Evolutionary conservation across 176 grass and related monocot species (phyloP).

Genomic region (Tuctoria greenei): DNA sequence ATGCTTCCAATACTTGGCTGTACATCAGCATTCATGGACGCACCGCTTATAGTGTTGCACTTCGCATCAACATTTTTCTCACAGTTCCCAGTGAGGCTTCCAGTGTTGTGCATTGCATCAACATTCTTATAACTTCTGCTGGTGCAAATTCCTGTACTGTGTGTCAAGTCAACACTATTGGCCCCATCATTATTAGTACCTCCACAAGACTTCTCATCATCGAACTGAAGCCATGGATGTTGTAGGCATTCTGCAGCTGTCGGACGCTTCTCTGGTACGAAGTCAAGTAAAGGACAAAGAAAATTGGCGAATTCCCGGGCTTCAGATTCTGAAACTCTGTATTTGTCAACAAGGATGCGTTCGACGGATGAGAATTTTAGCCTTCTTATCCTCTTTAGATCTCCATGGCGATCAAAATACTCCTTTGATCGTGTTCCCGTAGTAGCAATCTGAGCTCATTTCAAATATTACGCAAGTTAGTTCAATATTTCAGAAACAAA

Average conservation of each 20-base stretch:
- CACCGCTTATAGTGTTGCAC: constrained; percentile 6
- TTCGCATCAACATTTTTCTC: constrained; percentile 35
- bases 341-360: constrained; percentile 73
- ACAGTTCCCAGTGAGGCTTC: constrained; percentile 24
- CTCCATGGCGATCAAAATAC: constrained; percentile 93
- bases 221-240: constrained; percentile 73
- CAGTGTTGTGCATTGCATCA: constrained; percentile 18
- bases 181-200: constrained; percentile 12
- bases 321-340: constrained; percentile 66
- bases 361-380: constrained; percentile 76
- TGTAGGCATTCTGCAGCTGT: constrained; percentile 73
- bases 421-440: constrained; percentile 78
- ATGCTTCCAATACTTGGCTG: constrained; percentile 13
- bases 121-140: constrained; percentile 36
- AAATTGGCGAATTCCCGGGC: constrained; percentile 65
- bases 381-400: constrained; percentile 88
- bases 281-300: constrained; percentile 75
- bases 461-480: constrained; percentile 19
- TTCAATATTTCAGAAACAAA: constrained; percentile 20
- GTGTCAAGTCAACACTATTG: constrained; percentile 6
- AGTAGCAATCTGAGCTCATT: constrained; percentile 69
- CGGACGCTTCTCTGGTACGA: constrained; percentile 75
- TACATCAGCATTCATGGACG: constrained; percentile 9
- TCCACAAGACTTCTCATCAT: constrained; percentile 36
- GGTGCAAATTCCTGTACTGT: constrained; percentile 12